Evolutionary conservation across 495 filamentous ascomycete species (phyloP).

Genomic region (Hypoxylon rickii): DNA sequence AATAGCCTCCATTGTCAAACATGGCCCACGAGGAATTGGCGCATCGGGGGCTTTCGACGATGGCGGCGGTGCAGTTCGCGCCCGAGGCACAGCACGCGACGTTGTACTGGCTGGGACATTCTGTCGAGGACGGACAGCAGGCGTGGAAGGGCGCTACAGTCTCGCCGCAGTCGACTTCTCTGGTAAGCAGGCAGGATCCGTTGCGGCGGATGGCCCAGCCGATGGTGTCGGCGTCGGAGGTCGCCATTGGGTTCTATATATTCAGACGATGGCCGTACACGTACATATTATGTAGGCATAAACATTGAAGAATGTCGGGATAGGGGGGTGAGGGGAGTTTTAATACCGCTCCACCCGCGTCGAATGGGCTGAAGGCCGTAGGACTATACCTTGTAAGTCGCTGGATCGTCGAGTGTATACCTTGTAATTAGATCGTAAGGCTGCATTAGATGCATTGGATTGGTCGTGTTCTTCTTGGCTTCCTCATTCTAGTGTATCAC

Average conservation of each 20-base stretch:
- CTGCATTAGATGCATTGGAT: no score
- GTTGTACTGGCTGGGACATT: conserved; percentile 23
- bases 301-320: no score
- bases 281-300: neutral
- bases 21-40: conserved; percentile 27
- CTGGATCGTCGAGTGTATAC: no score
- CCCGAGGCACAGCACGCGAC: conserved; percentile 13
- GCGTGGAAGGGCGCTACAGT: conserved; percentile 12
- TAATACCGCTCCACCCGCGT: no score
- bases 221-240: neutral
- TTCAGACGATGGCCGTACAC: neutral
- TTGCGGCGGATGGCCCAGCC: conserved; percentile 32
- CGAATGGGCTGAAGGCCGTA: no score
- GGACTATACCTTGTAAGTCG: no score
- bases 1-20: conserved; percentile 25
- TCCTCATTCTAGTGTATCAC: no score
- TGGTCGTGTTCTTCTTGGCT: no score
- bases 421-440: no score
- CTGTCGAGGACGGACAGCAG: conserved; percentile 23
- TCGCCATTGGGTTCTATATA: no score
- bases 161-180: conserved; percentile 22
- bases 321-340: no score
- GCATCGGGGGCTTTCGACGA: conserved; percentile 16
- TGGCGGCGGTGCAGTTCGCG: conserved; percentile 18
- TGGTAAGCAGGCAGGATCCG: conserved; percentile 1